Evolutionary conservation across 164 flowering plant genomes (phyloP), one percentile per base, ranked within the genome.

Genomic region (Tetracentron sinense): DNA sequence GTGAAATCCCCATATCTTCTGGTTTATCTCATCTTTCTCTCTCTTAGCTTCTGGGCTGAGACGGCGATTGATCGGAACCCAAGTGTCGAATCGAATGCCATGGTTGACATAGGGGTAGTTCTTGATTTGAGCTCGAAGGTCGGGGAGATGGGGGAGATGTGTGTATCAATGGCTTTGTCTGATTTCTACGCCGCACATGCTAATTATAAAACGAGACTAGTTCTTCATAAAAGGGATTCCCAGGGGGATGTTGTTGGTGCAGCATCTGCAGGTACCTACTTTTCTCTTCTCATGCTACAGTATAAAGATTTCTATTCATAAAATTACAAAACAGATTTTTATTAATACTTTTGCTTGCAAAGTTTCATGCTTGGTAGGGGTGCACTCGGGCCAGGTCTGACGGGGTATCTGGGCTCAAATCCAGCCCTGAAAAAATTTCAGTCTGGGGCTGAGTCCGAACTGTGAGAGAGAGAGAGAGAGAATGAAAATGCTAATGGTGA

Each of bases 211-310:
- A 77, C 78, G 20, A 77, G 80, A 55, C 55, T 75, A 3, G 58
- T 56, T 10, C 53, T 79, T 19, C 58, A 74, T 20, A 17, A 44
- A 5, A 69, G 75, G 14, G 71, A 79, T 30, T 72, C 78, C 49
- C 54, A 59, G 7, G 38, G 28, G 12, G 78, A 79, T 56, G 61
- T 58, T 15, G 70, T 73, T 0, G 59, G 23, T 25, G 81, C 81
- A 6, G 74, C 79, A 4, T 63, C 71, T 10, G 66, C 71, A 56
- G 78, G 82, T 79, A n/a, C n/a, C n/a, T n/a, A n/a, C 53, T 19
- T 16, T 31, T n/a, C 28, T 23, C 30, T 38, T 8, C 2, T 8
- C 44, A 38, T 38, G n/a, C n/a, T 38, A 38, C 14, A 1, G 1
- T 8, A 38, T 16, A 4, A 33, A 33, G 10, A 33, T 10, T 33